A percentile compares a stretch with the other conserved stretches of the same genome.
phyloP scores from a whole-genome alignment of 164 flowering plant genomes.

The Aristolochia californica region DNA sequence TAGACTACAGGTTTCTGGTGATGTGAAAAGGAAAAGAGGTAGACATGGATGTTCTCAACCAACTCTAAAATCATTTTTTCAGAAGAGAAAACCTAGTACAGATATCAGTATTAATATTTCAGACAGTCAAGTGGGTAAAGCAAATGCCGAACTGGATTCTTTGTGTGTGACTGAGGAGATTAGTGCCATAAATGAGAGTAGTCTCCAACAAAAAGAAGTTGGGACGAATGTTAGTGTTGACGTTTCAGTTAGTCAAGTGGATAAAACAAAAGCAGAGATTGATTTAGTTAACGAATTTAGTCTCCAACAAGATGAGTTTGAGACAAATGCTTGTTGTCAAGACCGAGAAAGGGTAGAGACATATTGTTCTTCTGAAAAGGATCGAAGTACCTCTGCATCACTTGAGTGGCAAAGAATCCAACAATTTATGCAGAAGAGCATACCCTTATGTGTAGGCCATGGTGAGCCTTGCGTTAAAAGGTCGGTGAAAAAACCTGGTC shows the following conservation, averaged over 20 bases:
- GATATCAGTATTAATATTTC: slow-evolving; percentile 12
- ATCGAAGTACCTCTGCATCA: slow-evolving; percentile 35
- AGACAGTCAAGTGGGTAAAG: slow-evolving; percentile 14
- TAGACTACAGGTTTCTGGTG: slow-evolving; percentile 5
- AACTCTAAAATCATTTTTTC: slow-evolving; percentile 70
- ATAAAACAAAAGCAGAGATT: neutral
- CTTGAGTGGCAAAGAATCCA: slow-evolving; percentile 91
- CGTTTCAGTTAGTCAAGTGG: neutral
- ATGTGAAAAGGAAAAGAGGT: slow-evolving; percentile 38
- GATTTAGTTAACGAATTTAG: slow-evolving; percentile 5
- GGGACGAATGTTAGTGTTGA: slow-evolving; percentile 2
- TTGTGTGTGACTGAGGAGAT: slow-evolving; percentile 1
- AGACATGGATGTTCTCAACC: slow-evolving; percentile 45
- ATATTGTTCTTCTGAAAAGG: slow-evolving; percentile 21
- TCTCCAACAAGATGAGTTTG: slow-evolving; percentile 5
- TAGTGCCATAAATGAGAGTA: slow-evolving; percentile 7
- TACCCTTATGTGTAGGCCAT: slow-evolving; percentile 92
- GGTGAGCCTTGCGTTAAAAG: slow-evolving; percentile 81
- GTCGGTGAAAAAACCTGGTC: slow-evolving; percentile 81
- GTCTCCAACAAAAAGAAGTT: too few relatives aligned
- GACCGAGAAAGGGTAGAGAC: slow-evolving; percentile 18
- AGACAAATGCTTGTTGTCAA: slow-evolving; percentile 12
- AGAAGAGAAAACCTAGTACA: slow-evolving; percentile 22
- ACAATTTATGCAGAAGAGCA: slow-evolving; percentile 68
- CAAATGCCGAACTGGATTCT: slow-evolving; percentile 5